Evolutionary conservation across 495 filamentous ascomycete genomes (phyloP), one percentile per base, ranked within the genome.

Genomic region (Penicillium angulare): DNA sequence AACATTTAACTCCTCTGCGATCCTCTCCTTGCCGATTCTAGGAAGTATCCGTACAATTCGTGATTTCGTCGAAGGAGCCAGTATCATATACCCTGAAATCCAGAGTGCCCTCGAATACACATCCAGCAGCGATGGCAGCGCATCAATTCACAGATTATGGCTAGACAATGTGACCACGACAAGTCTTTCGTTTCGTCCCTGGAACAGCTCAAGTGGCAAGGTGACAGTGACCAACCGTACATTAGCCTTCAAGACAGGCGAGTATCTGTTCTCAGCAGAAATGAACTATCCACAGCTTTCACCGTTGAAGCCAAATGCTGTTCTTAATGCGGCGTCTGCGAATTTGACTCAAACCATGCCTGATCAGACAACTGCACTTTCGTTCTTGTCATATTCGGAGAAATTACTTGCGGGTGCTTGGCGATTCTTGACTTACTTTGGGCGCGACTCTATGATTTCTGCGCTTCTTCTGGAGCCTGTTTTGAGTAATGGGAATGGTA

Each of bases 371-470:
- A 67, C 64, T 3, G 80, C 83, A 1, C 72, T 85, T 4, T 75
- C 83, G 1, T 86, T 86, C 59, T 53, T 86, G 18, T 85, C 83
- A 3, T 86, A 83, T 59, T 79, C 69, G 0, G 70, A 75, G 15
- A 86, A 86, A 45, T 61, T 86, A 6, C 66, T 84, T 2, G 83
- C 83, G 8, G 83, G 83, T 13, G 79, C 80, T n/a, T 86, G 83
- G 83, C 67, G 82, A 10, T 86, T 85, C 49, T 57, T 86, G 45
- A 86, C 82, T 1, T 86, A 86, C 50, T 86, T 86, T 64, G 83
- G 83, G 2, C 76, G 83, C 4, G 83, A 86, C 53, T 80, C 76
- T 34, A 81, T 86, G 69, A 82, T 86, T 41, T 74, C 79, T 0
- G 61, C 76, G 20, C 69, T 86, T 9, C 66, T 86, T 2, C 56